Conservation (phyloP, 2,329 filamentous ascomycete genomes). For the Pseudogymnoascus sp. region DNA sequence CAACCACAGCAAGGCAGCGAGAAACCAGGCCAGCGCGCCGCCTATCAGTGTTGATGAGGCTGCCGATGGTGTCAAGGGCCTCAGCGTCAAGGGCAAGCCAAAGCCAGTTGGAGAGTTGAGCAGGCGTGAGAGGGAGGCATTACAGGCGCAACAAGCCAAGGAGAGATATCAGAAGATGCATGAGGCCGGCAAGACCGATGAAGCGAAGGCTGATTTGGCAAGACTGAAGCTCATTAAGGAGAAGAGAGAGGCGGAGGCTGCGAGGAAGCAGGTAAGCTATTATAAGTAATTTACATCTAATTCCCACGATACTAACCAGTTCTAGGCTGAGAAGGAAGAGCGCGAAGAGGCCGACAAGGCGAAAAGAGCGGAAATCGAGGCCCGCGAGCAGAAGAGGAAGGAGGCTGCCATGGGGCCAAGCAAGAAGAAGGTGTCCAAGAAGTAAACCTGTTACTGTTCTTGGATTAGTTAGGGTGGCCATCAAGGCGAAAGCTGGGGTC, state of each 20-base stretch:
- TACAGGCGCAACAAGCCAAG: conserved; percentile 80
- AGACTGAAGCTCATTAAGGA: conserved; percentile 74
- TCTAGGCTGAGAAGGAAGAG: conserved; percentile 31
- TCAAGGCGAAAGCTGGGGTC: neutral
- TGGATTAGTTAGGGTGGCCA: neutral
- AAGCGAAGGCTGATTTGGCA: conserved; percentile 83
- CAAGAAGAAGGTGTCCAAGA: conserved; percentile 22
- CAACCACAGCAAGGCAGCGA: conserved; percentile 74
- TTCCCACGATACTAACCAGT: conserved; percentile 16
- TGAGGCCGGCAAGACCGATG: conserved; percentile 91
- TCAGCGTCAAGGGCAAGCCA: conserved; percentile 38
- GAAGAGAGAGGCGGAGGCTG: conserved; percentile 76
- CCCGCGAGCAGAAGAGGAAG: conserved; percentile 35
- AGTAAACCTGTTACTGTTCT: conserved; percentile 14
- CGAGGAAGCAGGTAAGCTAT: conserved; percentile 65
- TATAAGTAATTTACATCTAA: conserved; percentile 13
- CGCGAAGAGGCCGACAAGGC: conserved; percentile 30
- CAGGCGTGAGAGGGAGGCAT: conserved; percentile 64
- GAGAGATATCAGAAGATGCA: conserved; percentile 89
- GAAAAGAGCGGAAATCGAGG: conserved; percentile 39
- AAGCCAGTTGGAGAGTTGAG: conserved; percentile 46
- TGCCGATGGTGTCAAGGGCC: conserved; percentile 47
- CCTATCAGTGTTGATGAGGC: conserved; percentile 39
- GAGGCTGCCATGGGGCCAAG: conserved; percentile 26
- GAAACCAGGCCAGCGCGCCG: conserved; percentile 44